These are phyloP conservation scores for Schwanniomyces occidentalis DNA, from an alignment of 805 yeast species.

Conservation along the genomic window DNA sequence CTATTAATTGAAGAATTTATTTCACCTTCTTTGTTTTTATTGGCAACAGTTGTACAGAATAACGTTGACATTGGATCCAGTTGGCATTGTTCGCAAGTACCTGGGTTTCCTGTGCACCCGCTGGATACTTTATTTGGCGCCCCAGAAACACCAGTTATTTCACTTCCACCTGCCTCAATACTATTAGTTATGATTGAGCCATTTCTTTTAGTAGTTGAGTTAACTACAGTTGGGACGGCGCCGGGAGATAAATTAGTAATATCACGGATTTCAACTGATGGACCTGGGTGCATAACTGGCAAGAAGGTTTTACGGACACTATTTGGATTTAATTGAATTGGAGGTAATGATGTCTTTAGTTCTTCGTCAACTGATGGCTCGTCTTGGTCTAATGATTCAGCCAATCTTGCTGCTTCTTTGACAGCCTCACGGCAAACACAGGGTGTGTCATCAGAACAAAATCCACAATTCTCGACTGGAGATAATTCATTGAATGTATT, in stretches of 20 bases:
- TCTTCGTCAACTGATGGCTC: constrained; percentile 26
- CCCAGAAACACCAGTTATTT: constrained; percentile 18
- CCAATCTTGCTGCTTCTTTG: constrained; percentile 46
- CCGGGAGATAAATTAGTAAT: constrained; percentile 41
- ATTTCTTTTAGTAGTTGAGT: constrained; percentile 15
- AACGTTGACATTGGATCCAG: constrained; percentile 83
- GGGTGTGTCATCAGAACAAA: constrained; percentile 88
- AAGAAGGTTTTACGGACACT: constrained; percentile 39
- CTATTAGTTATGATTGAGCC: constrained; percentile 10
- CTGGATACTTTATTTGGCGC: too few relatives aligned
- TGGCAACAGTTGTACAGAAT: constrained; percentile 84
- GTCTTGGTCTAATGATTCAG: constrained; percentile 29
- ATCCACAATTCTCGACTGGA: constrained; percentile 81
- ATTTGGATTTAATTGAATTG: constrained; percentile 31
- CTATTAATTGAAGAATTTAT: neutral
- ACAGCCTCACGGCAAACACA: constrained; percentile 88
- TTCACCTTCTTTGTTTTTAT: constrained; percentile 24
- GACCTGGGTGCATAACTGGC: constrained; percentile 67
- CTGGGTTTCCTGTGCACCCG: constrained; percentile 85
- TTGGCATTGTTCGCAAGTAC: constrained; percentile 82
- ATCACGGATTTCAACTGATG: constrained; percentile 52
- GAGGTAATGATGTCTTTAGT: constrained; percentile 41
- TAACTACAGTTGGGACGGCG: constrained; percentile 35
- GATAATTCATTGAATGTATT: constrained; percentile 43
- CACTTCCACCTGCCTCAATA: constrained; percentile 7